A percentile compares a stretch with the other conserved stretches of the same genome.
Conservation (phyloP, 306 rosid genomes). For the Carpinus viminea region DNA sequence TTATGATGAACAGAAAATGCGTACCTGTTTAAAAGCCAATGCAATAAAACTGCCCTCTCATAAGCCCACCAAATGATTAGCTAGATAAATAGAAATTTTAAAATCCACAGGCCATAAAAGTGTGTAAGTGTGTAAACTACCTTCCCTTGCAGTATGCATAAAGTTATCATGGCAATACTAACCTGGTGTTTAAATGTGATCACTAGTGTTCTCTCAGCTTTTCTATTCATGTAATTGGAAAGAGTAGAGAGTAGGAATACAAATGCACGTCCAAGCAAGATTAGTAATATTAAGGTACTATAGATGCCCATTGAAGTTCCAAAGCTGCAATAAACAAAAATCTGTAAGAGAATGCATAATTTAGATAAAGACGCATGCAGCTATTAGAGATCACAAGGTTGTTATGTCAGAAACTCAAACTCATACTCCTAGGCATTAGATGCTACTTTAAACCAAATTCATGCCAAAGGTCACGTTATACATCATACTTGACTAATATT, state of each 20-base stretch:
- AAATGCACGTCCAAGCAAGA: constrained; percentile 79
- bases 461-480: not conserved
- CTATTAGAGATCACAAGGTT: not conserved
- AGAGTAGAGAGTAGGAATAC: constrained; percentile 79
- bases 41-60: constrained; percentile 96
- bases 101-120: constrained; percentile 4
- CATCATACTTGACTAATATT: not conserved
- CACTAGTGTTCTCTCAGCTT: constrained; percentile 34
- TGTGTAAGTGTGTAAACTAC: not conserved
- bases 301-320: constrained; percentile 58
- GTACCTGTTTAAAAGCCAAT: constrained; percentile 88
- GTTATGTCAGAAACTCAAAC: not conserved
- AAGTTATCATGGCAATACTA: constrained; percentile 8
- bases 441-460: not conserved
- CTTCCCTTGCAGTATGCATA: not conserved
- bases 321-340: constrained; percentile 43
- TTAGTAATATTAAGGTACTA: constrained; percentile 52
- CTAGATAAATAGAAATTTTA: constrained; percentile 35
- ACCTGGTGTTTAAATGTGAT: constrained; percentile 78
- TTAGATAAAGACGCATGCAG: not conserved
- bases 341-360: constrained; percentile 1
- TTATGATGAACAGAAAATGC: constrained; percentile 1
- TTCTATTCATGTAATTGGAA: constrained; percentile 60
- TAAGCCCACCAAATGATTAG: constrained; percentile 87
- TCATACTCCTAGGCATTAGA: not conserved